Conservation (phyloP, 2,329 filamentous ascomycete genomes). For the Trichocomaceae sp. region DNA sequence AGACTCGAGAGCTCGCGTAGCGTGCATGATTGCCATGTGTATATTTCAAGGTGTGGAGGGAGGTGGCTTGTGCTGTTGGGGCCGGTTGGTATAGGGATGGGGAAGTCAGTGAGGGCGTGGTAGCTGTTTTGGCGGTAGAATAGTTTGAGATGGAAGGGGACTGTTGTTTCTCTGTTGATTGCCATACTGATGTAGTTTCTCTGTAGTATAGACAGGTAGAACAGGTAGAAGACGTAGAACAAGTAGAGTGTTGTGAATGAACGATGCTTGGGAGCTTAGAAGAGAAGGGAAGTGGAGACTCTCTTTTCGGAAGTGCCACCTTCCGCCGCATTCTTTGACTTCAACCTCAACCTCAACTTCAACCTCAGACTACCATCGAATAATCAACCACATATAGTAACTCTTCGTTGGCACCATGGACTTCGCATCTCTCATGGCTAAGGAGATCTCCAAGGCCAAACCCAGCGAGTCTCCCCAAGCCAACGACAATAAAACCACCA, state of each 20-base stretch:
- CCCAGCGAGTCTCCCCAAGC: conserved; percentile 29
- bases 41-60: conserved; percentile 66
- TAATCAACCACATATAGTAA: no score
- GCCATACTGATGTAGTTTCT: conserved; percentile 19
- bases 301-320: no score
- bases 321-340: no score
- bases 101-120: conserved; percentile 48
- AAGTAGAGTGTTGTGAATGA: no score
- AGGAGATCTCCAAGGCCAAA: conserved; percentile 81
- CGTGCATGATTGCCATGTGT: conserved; percentile 79
- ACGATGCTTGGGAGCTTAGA: no score
- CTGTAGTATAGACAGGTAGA: no score
- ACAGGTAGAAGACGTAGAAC: no score
- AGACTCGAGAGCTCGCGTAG: conserved; percentile 74
- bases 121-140: conserved; percentile 72
- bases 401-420: conserved; percentile 59
- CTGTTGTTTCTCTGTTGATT: conserved; percentile 54
- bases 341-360: no score
- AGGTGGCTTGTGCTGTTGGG: conserved; percentile 56
- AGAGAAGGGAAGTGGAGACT: no score
- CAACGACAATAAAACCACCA: conserved; percentile 16
- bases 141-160: conserved; percentile 77
- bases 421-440: conserved; percentile 87
- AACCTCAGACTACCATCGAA: no score
- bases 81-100: conserved; percentile 25